phyloP scores from a whole-genome alignment of 2,329 filamentous ascomycete genomes.

The Karstenula rhodostoma region DNA sequence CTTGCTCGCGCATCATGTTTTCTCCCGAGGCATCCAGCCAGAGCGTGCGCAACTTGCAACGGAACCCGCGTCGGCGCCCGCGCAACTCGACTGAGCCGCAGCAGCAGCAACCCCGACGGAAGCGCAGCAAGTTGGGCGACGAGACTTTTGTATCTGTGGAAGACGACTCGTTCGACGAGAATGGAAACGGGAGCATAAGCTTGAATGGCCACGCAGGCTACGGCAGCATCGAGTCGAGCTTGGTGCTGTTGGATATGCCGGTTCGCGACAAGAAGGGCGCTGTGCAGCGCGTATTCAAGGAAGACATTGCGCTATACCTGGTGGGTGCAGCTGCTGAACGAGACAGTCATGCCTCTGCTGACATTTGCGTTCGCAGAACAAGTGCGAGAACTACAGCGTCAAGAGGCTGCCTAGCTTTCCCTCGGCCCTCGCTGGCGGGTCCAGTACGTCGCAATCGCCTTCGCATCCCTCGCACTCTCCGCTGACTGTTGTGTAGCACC shows the following conservation, averaged over 20 bases:
- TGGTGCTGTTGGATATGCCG: constrained; percentile 49
- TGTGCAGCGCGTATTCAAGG: constrained; percentile 67
- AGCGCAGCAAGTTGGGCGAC: constrained; percentile 57
- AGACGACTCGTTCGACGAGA: constrained; percentile 31
- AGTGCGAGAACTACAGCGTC: constrained; percentile 83
- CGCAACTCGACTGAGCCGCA: constrained; percentile 54
- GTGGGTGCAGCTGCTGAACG: constrained; percentile 55
- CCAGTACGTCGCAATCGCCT: constrained; percentile 61
- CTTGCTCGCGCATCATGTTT: constrained; percentile 43
- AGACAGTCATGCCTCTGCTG: constrained; percentile 18
- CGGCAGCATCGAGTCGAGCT: constrained; percentile 37
- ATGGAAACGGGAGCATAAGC: constrained; percentile 42
- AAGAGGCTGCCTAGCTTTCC: constrained; percentile 85
- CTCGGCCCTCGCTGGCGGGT: constrained; percentile 73
- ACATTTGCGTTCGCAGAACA: constrained; percentile 64
- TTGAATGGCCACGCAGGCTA: constrained; percentile 45
- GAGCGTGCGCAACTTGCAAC: constrained; percentile 50
- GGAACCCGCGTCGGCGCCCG: constrained; percentile 56
- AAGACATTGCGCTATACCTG: constrained; percentile 72
- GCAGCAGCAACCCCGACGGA: constrained; percentile 53
- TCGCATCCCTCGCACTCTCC: constrained; percentile 8
- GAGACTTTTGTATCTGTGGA: constrained; percentile 47
- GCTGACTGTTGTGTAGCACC: constrained; percentile 39
- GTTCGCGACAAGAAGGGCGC: constrained; percentile 51
- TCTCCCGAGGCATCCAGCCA: constrained; percentile 48